Conservation (phyloP, 2,329 filamentous ascomycete species). For the Aspergillus niger region DNA sequence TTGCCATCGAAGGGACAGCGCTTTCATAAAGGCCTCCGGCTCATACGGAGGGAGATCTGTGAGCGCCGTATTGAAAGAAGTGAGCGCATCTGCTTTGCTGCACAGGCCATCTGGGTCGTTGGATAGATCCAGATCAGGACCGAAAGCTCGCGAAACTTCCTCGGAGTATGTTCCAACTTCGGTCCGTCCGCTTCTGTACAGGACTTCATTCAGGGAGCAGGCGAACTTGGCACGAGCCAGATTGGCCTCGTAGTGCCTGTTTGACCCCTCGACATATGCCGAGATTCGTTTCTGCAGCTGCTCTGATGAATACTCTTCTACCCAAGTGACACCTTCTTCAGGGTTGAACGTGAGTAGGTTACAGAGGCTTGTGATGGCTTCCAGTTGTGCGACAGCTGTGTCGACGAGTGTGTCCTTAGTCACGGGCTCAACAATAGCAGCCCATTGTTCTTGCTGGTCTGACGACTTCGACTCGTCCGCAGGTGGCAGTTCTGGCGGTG, state of each 20-base stretch:
- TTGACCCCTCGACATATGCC: conserved; percentile 50
- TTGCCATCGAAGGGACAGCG: conserved; percentile 52
- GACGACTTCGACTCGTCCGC: conserved; percentile 23
- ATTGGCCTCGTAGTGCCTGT: conserved; percentile 53
- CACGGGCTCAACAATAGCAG: conserved; percentile 66
- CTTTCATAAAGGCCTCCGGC: conserved; percentile 32
- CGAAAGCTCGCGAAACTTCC: conserved; percentile 46
- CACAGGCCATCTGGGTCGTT: conserved; percentile 53
- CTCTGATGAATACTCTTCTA: conserved; percentile 58
- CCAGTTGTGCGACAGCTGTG: conserved; percentile 66
- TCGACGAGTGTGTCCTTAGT: conserved; percentile 67
- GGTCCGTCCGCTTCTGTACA: conserved; percentile 55
- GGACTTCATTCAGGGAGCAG: conserved; percentile 57
- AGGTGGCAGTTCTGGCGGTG: conserved; percentile 14
- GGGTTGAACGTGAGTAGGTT: conserved; percentile 49
- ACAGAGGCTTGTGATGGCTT: conserved; percentile 55
- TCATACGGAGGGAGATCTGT: conserved; percentile 36
- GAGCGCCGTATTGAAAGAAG: conserved; percentile 55
- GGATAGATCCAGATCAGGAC: conserved; percentile 42
- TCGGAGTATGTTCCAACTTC: conserved; percentile 56
- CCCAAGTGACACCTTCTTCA: conserved; percentile 54
- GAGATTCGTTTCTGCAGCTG: conserved; percentile 58
- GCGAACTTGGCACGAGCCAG: conserved; percentile 61
- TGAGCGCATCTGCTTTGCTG: conserved; percentile 59
- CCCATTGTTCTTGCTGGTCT: conserved; percentile 60